A percentile compares a stretch with the other conserved stretches of the same genome.
Evolutionary conservation across 2,329 filamentous ascomycete species (phyloP).

Genomic region (Ophiocordyceps unilateralis): DNA sequence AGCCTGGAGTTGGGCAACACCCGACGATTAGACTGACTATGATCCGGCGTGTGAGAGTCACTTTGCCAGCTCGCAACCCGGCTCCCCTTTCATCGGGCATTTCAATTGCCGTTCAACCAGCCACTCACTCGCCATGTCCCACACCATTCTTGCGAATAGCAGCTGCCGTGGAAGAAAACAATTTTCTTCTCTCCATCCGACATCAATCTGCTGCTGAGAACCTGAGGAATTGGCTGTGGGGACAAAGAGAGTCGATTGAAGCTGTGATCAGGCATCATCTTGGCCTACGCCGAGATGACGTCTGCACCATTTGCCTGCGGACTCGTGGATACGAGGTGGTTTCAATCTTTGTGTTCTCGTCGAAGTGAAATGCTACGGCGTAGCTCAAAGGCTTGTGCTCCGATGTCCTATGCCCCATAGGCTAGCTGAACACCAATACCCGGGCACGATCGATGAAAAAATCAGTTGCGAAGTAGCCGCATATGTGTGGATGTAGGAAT

Average conservation of each 20-base stretch:
- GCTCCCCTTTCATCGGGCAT: no score
- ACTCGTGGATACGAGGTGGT: slow-evolving; percentile 6
- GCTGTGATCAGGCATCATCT: slow-evolving; percentile 5
- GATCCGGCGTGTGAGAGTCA: no score
- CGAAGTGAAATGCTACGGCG: slow-evolving; percentile 2
- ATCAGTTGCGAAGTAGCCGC: slow-evolving; percentile 14
- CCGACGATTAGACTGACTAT: no score
- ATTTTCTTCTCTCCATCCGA: slow-evolving; percentile 3
- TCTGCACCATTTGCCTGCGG: slow-evolving; percentile 4
- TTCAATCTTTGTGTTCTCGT: slow-evolving; percentile 8
- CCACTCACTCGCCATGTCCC: no score
- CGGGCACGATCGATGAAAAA: slow-evolving; percentile 16
- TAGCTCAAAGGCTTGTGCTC: slow-evolving; percentile 2
- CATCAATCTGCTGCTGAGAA: slow-evolving; percentile 3
- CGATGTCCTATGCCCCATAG: slow-evolving; percentile 7
- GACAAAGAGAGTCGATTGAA: slow-evolving; percentile 3
- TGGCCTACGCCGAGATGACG: slow-evolving; percentile 2
- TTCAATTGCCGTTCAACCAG: no score
- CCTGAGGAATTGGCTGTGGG: slow-evolving; percentile 3
- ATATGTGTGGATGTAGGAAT: slow-evolving; percentile 15
- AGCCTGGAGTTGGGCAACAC: no score
- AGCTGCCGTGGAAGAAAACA: slow-evolving; percentile 2
- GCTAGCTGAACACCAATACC: slow-evolving; percentile 5
- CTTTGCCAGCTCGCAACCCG: no score
- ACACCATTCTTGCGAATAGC: no score